These are phyloP conservation scores for Aureobasidium sp. DNA, from an alignment of 2,329 filamentous ascomycete genomes.

Conservation along the genomic window DNA sequence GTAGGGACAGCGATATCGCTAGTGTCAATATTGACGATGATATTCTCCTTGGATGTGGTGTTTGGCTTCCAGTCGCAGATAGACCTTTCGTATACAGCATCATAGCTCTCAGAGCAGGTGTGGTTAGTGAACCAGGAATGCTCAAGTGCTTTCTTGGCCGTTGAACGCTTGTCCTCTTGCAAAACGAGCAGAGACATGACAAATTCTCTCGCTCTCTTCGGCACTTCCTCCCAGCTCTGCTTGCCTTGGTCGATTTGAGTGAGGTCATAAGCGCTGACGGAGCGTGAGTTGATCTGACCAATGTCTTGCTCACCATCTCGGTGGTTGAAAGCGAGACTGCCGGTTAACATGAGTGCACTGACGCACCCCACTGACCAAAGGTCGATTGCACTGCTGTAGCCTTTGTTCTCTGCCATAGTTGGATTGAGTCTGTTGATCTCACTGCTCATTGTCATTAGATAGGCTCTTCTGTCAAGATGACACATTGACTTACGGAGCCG, in stretches of 20 bases:
- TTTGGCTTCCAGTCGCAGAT: slow-evolving; percentile 43
- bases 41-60: background rate
- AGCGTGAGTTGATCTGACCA: slow-evolving; percentile 21
- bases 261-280: slow-evolving; percentile 35
- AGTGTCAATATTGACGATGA: slow-evolving; percentile 1
- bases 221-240: slow-evolving; percentile 33
- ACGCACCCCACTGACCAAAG: slow-evolving; percentile 55
- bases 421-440: slow-evolving; percentile 29
- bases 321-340: slow-evolving; percentile 35
- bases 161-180: slow-evolving; percentile 42
- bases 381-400: slow-evolving; percentile 51
- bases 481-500: slow-evolving; percentile 44
- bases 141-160: slow-evolving; percentile 42
- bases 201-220: slow-evolving; percentile 35
- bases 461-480: background rate
- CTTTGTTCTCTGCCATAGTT: slow-evolving; percentile 21
- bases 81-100: slow-evolving; percentile 41
- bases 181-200: slow-evolving; percentile 42
- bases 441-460: slow-evolving; percentile 12
- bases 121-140: slow-evolving; percentile 50
- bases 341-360: slow-evolving; percentile 42
- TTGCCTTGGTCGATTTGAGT: slow-evolving; percentile 33
- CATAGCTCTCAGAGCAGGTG: slow-evolving; percentile 37
- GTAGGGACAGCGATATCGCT: background rate
- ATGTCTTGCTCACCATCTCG: slow-evolving; percentile 21